Conservation (phyloP, 1,284 basidiomycete genomes). For the Anthracocystis setariae region DNA sequence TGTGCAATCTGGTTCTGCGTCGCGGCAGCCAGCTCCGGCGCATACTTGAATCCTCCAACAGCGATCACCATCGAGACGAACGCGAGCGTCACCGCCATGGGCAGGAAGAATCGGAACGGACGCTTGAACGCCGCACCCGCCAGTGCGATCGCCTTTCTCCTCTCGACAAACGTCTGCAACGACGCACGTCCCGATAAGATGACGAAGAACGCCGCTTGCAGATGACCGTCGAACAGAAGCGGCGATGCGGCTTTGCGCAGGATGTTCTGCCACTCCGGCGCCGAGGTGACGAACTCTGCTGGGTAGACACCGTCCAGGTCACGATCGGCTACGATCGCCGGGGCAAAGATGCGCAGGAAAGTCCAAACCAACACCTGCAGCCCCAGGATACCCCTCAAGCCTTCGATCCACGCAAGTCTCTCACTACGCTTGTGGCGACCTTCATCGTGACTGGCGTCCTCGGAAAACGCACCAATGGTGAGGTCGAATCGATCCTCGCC, state of each 20-base stretch:
- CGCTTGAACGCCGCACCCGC: constrained; percentile 55
- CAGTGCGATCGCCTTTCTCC: constrained; percentile 33
- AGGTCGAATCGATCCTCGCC: constrained; percentile 30
- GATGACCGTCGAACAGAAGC: constrained; percentile 51
- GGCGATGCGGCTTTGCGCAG: constrained; percentile 53
- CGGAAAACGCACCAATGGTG: constrained; percentile 20
- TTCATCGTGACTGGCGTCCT: constrained; percentile 32
- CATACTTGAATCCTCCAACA: constrained; percentile 47
- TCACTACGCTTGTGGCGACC: constrained; percentile 19
- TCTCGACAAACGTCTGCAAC: constrained; percentile 54
- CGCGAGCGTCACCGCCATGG: constrained; percentile 47
- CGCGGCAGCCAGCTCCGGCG: constrained; percentile 12
- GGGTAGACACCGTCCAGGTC: constrained; percentile 48
- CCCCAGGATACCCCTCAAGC: constrained; percentile 48
- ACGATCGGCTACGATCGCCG: constrained; percentile 50
- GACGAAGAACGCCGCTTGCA: constrained; percentile 53
- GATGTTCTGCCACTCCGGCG: constrained; percentile 41
- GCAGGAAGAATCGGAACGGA: constrained; percentile 50
- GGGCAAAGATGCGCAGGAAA: constrained; percentile 59
- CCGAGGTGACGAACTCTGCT: constrained; percentile 20
- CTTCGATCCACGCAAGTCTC: constrained; percentile 42
- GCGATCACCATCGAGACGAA: constrained; percentile 40
- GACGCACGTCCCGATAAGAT: constrained; percentile 46
- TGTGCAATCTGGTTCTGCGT: constrained; percentile 42
- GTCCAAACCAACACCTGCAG: constrained; percentile 54